Base-by-base conservation (phyloP, 495 filamentous ascomycete genomes). In the Staphylotrichum tortipilum region DNA sequence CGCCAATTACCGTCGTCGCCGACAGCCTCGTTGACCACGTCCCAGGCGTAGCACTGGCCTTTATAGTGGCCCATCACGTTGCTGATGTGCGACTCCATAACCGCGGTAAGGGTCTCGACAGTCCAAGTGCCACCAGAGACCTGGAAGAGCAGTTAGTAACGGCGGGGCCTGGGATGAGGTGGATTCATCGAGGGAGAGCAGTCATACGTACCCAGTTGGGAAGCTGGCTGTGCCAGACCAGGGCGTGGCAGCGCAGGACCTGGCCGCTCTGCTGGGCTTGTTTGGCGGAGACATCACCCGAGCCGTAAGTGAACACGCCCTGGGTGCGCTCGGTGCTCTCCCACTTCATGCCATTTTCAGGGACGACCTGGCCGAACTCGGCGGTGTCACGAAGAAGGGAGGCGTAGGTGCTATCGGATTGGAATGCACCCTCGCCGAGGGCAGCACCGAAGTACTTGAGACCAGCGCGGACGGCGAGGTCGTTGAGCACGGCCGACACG, bases 201-300 rank as follows among this genome's bases (percentile, higher is more conserved):
- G 18, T 18, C 26, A 5, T 5, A 47, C 55, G 19, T 24, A 63
- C 74, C 78, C 77, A 83, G 42, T 42, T 67, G 10, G 82, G 78
- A 6, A 84, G 62, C 53, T 85, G 79, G 33, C 63, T 69, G 60
- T 83, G 63, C 80, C 78, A 85, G 3, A 81, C 74, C n/a, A 83
- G 63, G 8, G 73, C 80, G 57, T 84, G 79, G 49, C 78, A 82
- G 29, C 79, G 61, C 34, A 83, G 55, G 18, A 69, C 58, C 62
- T 83, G 75, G 34, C 70, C 69, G 49, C 80, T 78, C 15, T 45
- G 52, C 53, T 68, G 61, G 3, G 81, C 78, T 23, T 76, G 57
- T 42, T 70, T 56, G 17, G 73, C 66, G 54, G 80, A 65, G 44
- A 66, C 66, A 49, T 81, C 76, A 14, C 76, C 79, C 1, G 58